Evolutionary conservation across 2,329 filamentous ascomycete genomes (phyloP).

Genomic region (Amauroascus verrucosus): DNA sequence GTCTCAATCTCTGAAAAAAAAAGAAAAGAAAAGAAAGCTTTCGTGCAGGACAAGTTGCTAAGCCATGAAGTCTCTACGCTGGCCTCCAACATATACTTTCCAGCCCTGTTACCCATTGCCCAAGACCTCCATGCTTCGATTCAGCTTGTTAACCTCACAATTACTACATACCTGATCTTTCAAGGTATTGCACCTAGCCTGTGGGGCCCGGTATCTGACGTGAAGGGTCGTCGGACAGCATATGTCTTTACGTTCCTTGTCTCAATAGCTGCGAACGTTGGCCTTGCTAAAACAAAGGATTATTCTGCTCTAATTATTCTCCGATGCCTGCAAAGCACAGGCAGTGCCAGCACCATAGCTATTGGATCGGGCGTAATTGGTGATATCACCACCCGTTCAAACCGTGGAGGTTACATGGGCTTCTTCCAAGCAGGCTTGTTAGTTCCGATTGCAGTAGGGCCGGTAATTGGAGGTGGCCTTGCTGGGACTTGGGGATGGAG

Average conservation of each 20-base stretch:
- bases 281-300: slow-evolving; percentile 30
- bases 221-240: slow-evolving; percentile 31
- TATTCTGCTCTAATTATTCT: slow-evolving; percentile 34
- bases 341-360: slow-evolving; percentile 36
- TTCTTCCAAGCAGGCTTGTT: slow-evolving; percentile 32
- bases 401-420: slow-evolving; percentile 36
- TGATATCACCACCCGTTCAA: slow-evolving; percentile 34
- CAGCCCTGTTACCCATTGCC: slow-evolving; percentile 29
- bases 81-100: slow-evolving; percentile 40
- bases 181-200: slow-evolving; percentile 37
- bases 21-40: neutral
- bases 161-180: slow-evolving; percentile 39
- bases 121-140: slow-evolving; percentile 32
- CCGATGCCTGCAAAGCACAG: slow-evolving; percentile 36
- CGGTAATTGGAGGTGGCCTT: slow-evolving; percentile 35
- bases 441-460: slow-evolving; percentile 32
- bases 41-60: neutral
- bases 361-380: slow-evolving; percentile 35
- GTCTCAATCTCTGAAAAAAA: neutral
- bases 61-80: slow-evolving; percentile 3
- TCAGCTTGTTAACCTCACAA: slow-evolving; percentile 35
- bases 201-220: slow-evolving; percentile 35
- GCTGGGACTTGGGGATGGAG: slow-evolving; percentile 33
- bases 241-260: slow-evolving; percentile 35
- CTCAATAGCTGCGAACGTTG: slow-evolving; percentile 33